Evolutionary conservation across 1,139 yeast genomes (phyloP).

Genomic region (Lodderomyces parapsilosis): DNA sequence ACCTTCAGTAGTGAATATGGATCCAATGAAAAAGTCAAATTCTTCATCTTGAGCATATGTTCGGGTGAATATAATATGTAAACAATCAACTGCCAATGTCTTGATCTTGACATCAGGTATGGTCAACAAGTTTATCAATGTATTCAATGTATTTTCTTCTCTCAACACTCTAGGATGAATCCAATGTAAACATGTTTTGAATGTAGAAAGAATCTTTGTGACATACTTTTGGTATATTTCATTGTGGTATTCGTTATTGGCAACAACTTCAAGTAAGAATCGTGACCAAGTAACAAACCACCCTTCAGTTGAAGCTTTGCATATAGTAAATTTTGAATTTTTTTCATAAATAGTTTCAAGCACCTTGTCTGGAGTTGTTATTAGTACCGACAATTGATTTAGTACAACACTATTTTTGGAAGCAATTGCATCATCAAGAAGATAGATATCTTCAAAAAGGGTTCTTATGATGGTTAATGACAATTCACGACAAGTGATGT

Average conservation of each 20-base stretch:
- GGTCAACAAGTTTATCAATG: slow-evolving; percentile 60
- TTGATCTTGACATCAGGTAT: slow-evolving; percentile 66
- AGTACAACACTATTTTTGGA: slow-evolving; percentile 75
- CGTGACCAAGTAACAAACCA: slow-evolving; percentile 84
- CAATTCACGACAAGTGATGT: slow-evolving; percentile 66
- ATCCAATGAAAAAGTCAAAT: slow-evolving; percentile 75
- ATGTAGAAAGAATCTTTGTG: slow-evolving; percentile 71
- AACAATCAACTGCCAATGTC: slow-evolving; percentile 84
- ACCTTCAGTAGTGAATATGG: slow-evolving; percentile 73
- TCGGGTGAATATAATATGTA: slow-evolving; percentile 85
- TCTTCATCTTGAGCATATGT: slow-evolving; percentile 70
- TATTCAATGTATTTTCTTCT: slow-evolving; percentile 62
- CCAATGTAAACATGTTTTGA: slow-evolving; percentile 93
- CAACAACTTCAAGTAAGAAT: slow-evolving; percentile 55
- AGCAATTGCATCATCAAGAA: slow-evolving; percentile 89
- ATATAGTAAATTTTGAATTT: slow-evolving; percentile 57
- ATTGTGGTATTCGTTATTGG: slow-evolving; percentile 30
- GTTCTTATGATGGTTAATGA: slow-evolving; percentile 78
- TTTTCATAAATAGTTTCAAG: slow-evolving; percentile 70
- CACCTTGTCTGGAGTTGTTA: slow-evolving; percentile 70
- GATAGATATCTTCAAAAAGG: slow-evolving; percentile 89
- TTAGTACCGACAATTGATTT: slow-evolving; percentile 79
- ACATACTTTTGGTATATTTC: slow-evolving; percentile 48
- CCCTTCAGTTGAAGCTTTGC: slow-evolving; percentile 71
- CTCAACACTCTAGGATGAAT: slow-evolving; percentile 74